Conservation (phyloP, 2,329 filamentous ascomycete species). For the Sporothrix sp. region DNA sequence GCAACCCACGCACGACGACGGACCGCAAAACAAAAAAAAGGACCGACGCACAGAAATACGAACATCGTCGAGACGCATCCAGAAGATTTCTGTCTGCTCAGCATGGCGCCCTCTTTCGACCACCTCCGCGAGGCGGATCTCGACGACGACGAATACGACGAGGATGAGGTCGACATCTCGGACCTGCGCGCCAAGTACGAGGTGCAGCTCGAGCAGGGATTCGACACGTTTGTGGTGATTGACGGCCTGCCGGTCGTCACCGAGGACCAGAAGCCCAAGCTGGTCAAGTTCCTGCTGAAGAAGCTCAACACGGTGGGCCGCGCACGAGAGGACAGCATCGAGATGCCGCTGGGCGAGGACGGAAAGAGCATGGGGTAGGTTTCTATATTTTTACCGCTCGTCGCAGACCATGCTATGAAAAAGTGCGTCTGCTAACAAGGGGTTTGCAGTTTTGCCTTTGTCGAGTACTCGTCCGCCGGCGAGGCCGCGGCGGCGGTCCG, state of each 20-base stretch:
- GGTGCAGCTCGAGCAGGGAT: conserved; percentile 88
- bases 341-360: conserved; percentile 87
- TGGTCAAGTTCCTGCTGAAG: conserved; percentile 91
- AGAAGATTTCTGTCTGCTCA: no score
- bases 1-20: background rate
- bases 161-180: conserved; percentile 89
- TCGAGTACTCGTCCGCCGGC: conserved; percentile 85
- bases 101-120: conserved; percentile 90
- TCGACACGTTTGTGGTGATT: conserved; percentile 92
- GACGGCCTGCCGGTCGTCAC: conserved; percentile 86
- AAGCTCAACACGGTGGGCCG: conserved; percentile 81
- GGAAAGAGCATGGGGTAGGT: conserved; percentile 73
- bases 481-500: conserved; percentile 87
- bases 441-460: conserved; percentile 75
- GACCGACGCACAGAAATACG: background rate
- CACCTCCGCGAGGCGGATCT: conserved; percentile 86
- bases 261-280: conserved; percentile 84
- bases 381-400: background rate
- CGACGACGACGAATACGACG: conserved; percentile 74
- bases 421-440: no score
- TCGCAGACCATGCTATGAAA: no score
- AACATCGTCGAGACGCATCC: conserved; percentile 18
- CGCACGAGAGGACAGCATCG: conserved; percentile 76
- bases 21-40: background rate
- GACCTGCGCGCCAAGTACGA: conserved; percentile 92